Evolutionary conservation across 2,329 filamentous ascomycete species (phyloP).

Genomic region (Ramichloridium luteum): DNA sequence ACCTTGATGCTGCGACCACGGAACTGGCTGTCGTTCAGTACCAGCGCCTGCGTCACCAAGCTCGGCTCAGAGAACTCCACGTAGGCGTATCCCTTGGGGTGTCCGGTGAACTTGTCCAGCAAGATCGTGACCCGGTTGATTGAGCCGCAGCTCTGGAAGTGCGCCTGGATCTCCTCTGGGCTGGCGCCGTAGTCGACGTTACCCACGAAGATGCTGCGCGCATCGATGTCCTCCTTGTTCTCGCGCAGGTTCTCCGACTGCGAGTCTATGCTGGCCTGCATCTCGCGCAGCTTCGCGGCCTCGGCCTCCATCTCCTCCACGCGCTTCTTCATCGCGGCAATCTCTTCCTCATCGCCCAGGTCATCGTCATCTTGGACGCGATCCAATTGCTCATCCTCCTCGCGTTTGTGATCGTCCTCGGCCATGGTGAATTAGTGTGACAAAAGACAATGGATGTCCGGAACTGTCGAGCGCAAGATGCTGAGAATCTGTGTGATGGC

Average conservation of each 20-base stretch:
- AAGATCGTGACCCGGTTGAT: constrained; percentile 98
- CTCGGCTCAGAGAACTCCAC: constrained; percentile 95
- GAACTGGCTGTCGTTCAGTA: constrained; percentile 93
- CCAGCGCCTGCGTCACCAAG: constrained; percentile 82
- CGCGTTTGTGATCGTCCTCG: constrained; percentile 16
- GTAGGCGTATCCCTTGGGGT: constrained; percentile 99
- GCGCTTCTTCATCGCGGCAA: constrained; percentile 41
- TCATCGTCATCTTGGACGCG: constrained; percentile 20
- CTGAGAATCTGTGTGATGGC: too few species aligned
- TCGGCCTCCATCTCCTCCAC: constrained; percentile 48
- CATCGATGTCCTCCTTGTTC: constrained; percentile 91
- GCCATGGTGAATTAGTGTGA: constrained; percentile 19
- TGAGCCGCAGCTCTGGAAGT: constrained; percentile 92
- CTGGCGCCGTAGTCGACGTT: constrained; percentile 97
- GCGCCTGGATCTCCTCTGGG: constrained; percentile 94
- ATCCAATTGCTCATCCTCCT: constrained; percentile 16
- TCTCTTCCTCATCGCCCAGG: constrained; percentile 28
- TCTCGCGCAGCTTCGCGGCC: constrained; percentile 41
- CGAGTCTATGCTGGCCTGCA: constrained; percentile 59
- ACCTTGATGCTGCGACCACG: constrained; percentile 94
- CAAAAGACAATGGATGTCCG: too few species aligned
- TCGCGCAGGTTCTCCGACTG: constrained; percentile 73
- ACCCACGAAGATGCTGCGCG: constrained; percentile 91
- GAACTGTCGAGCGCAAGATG: too few species aligned
- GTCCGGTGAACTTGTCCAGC: constrained; percentile 94